Percentiles rank a stretch among this genome's conserved stretches.
Evolutionary conservation across 768 basidiomycete species (phyloP).

Genomic region (Cystofilobasidium macerans): DNA sequence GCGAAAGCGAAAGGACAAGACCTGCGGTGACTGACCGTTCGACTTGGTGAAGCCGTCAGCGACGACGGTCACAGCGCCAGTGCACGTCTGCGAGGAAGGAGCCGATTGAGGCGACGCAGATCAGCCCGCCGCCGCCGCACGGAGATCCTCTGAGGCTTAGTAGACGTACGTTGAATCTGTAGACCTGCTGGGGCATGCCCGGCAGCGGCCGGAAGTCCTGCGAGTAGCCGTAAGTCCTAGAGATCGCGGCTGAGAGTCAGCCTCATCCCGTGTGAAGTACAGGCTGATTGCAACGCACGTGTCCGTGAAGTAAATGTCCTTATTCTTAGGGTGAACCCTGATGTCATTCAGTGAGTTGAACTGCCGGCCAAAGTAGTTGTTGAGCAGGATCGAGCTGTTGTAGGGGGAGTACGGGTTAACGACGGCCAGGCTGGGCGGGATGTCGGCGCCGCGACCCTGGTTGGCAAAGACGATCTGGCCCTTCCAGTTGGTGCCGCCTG

Average conservation of each 20-base stretch:
- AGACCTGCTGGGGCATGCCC: constrained; percentile 62
- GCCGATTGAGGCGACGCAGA: constrained; percentile 49
- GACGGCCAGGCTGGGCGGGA: constrained; percentile 53
- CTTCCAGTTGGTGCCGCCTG: constrained; percentile 13
- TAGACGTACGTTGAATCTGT: constrained; percentile 49
- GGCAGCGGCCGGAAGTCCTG: constrained; percentile 58
- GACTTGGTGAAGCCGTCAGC: constrained; percentile 63
- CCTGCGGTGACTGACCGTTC: constrained; percentile 45
- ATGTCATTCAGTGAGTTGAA: constrained; percentile 14
- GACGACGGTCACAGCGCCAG: constrained; percentile 55
- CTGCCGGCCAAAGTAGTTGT: constrained; percentile 64
- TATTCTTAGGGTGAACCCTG: constrained; percentile 33
- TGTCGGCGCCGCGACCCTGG: constrained; percentile 39
- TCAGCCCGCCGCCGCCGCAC: constrained; percentile 9
- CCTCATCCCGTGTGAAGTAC: too few relatives aligned
- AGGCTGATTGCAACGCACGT: too few relatives aligned
- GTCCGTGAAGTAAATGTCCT: constrained; percentile 66
- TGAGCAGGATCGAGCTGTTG: constrained; percentile 58
- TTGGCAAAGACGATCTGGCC: constrained; percentile 7
- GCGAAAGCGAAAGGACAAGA: too few relatives aligned
- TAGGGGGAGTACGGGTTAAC: constrained; percentile 56
- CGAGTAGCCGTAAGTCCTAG: constrained; percentile 56
- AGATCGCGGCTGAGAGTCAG: too few relatives aligned
- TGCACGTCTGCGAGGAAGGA: constrained; percentile 48
- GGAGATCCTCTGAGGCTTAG: not conserved